A percentile compares a stretch with the other conserved stretches of the same genome.
Evolutionary conservation across 164 flowering plant species (phyloP).

Genomic region (Kalanchoe fedtschenkoi): DNA sequence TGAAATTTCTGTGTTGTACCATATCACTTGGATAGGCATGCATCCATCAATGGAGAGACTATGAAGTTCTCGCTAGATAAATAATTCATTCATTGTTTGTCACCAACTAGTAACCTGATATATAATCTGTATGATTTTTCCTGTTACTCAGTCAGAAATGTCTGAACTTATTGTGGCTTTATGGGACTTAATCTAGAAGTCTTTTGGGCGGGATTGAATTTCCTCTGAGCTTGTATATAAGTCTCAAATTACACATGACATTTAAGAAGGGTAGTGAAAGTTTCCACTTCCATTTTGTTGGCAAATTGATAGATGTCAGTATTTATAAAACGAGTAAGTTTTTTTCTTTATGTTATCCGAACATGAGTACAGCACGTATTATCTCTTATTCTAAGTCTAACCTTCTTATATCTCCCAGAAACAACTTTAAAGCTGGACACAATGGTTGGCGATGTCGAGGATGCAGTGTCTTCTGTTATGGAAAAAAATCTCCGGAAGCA

Average conservation of each 20-base stretch:
- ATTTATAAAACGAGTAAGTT: not conserved
- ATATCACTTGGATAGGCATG: not conserved
- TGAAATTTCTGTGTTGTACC: not conserved
- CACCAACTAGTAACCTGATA: not conserved
- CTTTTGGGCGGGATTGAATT: no score
- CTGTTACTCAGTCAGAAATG: not conserved
- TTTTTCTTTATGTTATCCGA: not conserved
- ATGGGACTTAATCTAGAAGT: no score
- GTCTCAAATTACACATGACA: no score
- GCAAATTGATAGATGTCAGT: not conserved
- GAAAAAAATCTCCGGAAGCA: slow-evolving; percentile 37
- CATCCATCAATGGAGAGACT: not conserved
- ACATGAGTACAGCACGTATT: no score
- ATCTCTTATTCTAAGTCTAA: not conserved
- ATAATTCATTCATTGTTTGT: not conserved
- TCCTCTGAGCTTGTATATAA: no score
- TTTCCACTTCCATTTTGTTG: no score
- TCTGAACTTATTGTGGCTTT: not conserved
- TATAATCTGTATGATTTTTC: not conserved
- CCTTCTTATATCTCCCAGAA: slow-evolving; percentile 31
- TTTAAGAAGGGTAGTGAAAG: no score
- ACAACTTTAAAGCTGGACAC: slow-evolving; percentile 75
- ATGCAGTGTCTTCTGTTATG: slow-evolving; percentile 70
- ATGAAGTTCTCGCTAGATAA: not conserved
- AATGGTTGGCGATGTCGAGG: slow-evolving; percentile 91